Evolutionary conservation across 169 alveolate species (phyloP).

Genomic region (Perkinsus marinus): DNA sequence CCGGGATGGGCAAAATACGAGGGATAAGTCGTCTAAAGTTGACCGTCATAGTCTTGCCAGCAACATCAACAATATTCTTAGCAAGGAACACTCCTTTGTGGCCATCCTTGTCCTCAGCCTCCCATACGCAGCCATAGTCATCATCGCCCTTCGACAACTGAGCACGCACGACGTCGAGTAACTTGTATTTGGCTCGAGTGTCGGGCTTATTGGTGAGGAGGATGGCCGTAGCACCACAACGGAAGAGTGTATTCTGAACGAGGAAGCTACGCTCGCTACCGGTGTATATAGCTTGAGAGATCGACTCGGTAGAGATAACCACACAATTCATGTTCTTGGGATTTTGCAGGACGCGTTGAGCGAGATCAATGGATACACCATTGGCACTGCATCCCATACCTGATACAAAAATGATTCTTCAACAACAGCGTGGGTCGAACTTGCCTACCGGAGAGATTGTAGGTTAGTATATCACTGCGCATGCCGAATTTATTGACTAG

Average conservation of each 20-base stretch:
- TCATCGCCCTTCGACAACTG: neutral
- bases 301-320: neutral
- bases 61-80: neutral
- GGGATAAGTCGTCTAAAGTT: neutral
- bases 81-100: neutral
- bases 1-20: neutral
- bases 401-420: neutral
- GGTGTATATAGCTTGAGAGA: neutral
- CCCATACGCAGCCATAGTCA: neutral
- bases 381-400: constrained; percentile 8
- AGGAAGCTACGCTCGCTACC: neutral
- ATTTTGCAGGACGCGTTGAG: neutral
- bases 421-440: neutral
- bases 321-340: neutral
- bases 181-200: constrained; percentile 1
- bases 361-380: neutral
- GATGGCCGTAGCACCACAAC: constrained; percentile 2
- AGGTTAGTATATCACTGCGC: neutral
- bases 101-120: neutral
- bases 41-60: neutral
- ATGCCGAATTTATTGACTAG: neutral
- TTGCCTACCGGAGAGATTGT: neutral
- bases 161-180: neutral
- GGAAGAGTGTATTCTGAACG: constrained; percentile 6
- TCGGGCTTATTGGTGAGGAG: neutral